Conservation (phyloP, 768 basidiomycete species). For the Panaeolus cyanescens region DNA sequence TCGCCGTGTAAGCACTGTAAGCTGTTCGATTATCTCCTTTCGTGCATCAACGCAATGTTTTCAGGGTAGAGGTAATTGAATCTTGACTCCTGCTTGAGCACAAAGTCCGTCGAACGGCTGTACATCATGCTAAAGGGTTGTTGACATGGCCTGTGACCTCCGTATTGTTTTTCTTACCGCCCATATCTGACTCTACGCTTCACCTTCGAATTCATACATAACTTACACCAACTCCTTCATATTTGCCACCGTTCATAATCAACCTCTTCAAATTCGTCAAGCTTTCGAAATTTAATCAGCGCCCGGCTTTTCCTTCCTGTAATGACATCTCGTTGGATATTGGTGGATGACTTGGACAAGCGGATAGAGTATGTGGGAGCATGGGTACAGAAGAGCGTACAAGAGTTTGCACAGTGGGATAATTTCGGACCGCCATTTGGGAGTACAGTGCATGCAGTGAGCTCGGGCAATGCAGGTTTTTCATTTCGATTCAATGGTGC, state of each 20-base stretch:
- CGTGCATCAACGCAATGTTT: background rate
- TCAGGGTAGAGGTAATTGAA: background rate
- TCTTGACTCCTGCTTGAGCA: background rate
- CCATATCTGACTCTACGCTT: no score
- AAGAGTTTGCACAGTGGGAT: background rate
- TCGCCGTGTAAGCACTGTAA: no score
- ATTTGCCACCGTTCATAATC: no score
- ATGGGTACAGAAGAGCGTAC: background rate
- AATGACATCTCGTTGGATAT: background rate
- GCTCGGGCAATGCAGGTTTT: background rate
- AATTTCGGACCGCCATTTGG: background rate
- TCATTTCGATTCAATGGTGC: background rate
- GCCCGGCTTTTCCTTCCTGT: background rate
- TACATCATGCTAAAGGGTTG: no score
- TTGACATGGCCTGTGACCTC: no score
- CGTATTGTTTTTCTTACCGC: no score
- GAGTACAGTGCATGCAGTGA: background rate
- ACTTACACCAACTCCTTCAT: no score
- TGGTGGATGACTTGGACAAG: background rate
- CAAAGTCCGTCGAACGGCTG: no score
- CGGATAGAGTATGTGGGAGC: background rate
- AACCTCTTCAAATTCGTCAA: background rate
- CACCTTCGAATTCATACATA: no score
- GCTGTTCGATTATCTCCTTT: background rate
- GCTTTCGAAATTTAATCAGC: background rate